Evolutionary conservation across 2,329 filamentous ascomycete species (phyloP).

Genomic region (Trichoderma koningii): DNA sequence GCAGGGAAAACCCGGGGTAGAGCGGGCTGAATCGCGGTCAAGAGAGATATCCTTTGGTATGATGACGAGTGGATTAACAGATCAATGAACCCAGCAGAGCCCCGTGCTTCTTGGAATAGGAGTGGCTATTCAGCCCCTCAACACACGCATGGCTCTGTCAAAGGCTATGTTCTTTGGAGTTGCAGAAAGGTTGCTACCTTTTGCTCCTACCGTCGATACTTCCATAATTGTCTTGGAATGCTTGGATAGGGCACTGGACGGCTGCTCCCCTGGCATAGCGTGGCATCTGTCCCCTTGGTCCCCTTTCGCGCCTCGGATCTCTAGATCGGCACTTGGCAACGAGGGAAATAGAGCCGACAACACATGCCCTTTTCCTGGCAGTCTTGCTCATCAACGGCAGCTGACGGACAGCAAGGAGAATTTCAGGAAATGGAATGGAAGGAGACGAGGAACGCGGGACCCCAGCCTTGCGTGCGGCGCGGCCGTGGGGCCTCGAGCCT

Average conservation of each 20-base stretch:
- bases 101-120: neutral
- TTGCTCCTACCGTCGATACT: too few relatives aligned
- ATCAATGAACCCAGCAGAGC: neutral
- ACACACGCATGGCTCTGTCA: too few relatives aligned
- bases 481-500: constrained; percentile 1
- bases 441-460: neutral
- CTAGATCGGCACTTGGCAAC: neutral
- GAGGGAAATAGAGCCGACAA: constrained; percentile 7
- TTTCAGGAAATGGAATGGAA: neutral
- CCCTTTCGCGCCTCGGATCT: constrained; percentile 7
- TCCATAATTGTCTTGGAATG: too few relatives aligned
- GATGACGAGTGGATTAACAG: constrained; percentile 4
- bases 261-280: too few relatives aligned
- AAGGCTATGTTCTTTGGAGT: too few relatives aligned
- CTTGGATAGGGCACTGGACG: too few relatives aligned
- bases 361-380: neutral
- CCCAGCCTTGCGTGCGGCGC: constrained; percentile 1
- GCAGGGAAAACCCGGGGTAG: constrained; percentile 12
- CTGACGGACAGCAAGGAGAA: neutral
- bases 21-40: constrained; percentile 2
- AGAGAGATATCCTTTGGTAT: neutral
- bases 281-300: neutral
- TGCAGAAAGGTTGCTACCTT: neutral
- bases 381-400: neutral
- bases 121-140: neutral